phyloP scores from a whole-genome alignment of 179 eudicot species.

The Beta macrorhiza region DNA sequence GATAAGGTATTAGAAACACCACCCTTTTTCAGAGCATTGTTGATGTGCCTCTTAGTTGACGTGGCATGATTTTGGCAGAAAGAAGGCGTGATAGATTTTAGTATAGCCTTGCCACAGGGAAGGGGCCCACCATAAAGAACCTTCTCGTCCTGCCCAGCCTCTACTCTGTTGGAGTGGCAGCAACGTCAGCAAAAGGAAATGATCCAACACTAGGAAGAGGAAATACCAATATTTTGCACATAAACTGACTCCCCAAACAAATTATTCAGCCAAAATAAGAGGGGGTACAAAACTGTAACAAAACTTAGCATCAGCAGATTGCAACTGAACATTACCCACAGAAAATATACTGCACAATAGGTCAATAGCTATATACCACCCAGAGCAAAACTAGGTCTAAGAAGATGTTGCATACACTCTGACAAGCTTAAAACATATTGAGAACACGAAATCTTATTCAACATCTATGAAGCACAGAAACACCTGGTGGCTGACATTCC shows the following conservation, averaged over 20 bases:
- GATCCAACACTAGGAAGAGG: background rate
- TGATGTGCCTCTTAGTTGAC: constrained; percentile 38
- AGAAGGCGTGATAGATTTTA: constrained; percentile 49
- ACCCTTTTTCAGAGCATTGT: constrained; percentile 48
- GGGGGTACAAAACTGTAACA: background rate
- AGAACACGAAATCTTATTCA: too few relatives aligned
- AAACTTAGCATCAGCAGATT: background rate
- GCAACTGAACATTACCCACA: background rate
- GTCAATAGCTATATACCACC: background rate
- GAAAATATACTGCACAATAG: background rate
- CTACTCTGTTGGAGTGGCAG: constrained; percentile 23
- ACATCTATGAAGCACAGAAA: background rate
- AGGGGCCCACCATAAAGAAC: constrained; percentile 19
- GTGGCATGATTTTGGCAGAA: constrained; percentile 45
- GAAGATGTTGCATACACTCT: too few relatives aligned
- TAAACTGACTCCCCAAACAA: background rate
- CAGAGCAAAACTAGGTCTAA: background rate
- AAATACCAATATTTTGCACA: background rate
- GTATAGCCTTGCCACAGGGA: constrained; percentile 54
- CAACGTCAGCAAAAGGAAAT: constrained; percentile 1
- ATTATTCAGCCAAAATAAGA: background rate
- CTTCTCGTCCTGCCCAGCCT: constrained; percentile 17
- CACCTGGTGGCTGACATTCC: background rate
- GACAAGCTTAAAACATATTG: too few relatives aligned
- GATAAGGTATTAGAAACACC: constrained; percentile 50